A percentile compares a stretch with the other conserved stretches of the same genome.
Evolutionary conservation across 176 grass and related monocot species (phyloP).

Genomic region (Oryza officinalis): DNA sequence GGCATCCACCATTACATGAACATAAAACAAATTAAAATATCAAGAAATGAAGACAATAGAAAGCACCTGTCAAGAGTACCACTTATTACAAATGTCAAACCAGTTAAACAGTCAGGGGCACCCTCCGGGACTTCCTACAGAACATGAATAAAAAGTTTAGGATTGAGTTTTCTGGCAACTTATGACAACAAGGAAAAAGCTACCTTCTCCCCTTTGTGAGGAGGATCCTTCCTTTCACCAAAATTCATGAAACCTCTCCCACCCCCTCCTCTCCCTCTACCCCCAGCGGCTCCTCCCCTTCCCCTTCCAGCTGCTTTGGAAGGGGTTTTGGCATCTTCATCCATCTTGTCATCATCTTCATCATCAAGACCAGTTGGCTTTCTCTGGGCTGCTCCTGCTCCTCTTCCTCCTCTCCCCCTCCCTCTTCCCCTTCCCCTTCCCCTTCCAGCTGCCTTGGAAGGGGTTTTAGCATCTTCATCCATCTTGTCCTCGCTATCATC

Average conservation of each 20-base stretch:
- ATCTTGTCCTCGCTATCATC: constrained; percentile 51
- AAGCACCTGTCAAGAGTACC: constrained; percentile 95
- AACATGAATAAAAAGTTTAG: constrained; percentile 38
- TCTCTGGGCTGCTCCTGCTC: constrained; percentile 25
- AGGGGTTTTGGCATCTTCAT: constrained; percentile 51
- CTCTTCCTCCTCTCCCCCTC: constrained; percentile 28
- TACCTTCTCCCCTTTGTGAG: constrained; percentile 99
- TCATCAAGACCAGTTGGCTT: constrained; percentile 44
- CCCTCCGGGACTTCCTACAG: constrained; percentile 94
- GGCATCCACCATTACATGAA: neutral
- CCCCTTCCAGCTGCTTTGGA: constrained; percentile 63
- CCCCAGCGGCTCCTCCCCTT: constrained; percentile 53
- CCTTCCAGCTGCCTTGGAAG: constrained; percentile 68
- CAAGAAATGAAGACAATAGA: constrained; percentile 17
- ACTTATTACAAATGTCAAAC: constrained; percentile 95
- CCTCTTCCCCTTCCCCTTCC: constrained; percentile 49
- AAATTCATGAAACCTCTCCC: constrained; percentile 98
- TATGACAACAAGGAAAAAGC: constrained; percentile 19
- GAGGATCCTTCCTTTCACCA: constrained; percentile 96
- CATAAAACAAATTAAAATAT: constrained; percentile 14
- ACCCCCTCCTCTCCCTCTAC: constrained; percentile 83
- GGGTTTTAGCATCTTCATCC: constrained; percentile 58
- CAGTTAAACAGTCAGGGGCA: constrained; percentile 80
- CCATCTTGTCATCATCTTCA: constrained; percentile 37
- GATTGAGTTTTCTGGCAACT: neutral